phyloP scores from a whole-genome alignment of 1,284 basidiomycete species.

The Cutaneotrichosporon cyanovorans region DNA sequence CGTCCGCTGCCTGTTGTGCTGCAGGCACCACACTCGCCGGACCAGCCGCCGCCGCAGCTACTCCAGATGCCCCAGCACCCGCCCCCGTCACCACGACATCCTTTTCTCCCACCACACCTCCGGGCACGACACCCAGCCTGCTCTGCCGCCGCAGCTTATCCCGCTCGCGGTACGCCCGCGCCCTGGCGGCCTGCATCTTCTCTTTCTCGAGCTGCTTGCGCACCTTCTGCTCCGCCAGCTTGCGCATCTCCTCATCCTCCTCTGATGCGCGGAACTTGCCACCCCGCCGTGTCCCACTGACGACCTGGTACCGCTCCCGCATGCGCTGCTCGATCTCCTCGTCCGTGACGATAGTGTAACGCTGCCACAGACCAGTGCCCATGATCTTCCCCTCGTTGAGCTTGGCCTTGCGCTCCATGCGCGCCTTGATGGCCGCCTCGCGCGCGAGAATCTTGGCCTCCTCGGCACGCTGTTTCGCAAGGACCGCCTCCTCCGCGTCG shows the following conservation, averaged over 20 bases:
- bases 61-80: too few species aligned
- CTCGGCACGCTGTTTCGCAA: too few species aligned
- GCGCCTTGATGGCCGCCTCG: slow-evolving; percentile 16
- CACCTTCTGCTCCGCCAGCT: neutral
- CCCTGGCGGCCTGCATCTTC: neutral
- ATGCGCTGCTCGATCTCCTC: slow-evolving; percentile 25
- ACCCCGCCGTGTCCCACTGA: slow-evolving; percentile 34
- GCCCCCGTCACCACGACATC: too few species aligned
- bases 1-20: too few species aligned
- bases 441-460: too few species aligned
- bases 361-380: slow-evolving; percentile 33
- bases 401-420: slow-evolving; percentile 24
- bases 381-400: slow-evolving; percentile 27
- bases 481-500: slow-evolving; percentile 3
- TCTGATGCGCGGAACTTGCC: slow-evolving; percentile 16
- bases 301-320: slow-evolving; percentile 21
- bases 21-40: too few species aligned
- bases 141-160: neutral
- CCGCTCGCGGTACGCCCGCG: neutral
- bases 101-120: too few species aligned
- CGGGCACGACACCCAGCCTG: too few species aligned
- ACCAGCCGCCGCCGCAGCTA: too few species aligned
- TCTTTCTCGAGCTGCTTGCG: neutral
- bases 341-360: slow-evolving; percentile 28
- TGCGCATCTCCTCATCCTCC: slow-evolving; percentile 13